These are phyloP conservation scores for Erodium trifolium DNA, from an alignment of 441 rosid species.

Conservation along the genomic window DNA sequence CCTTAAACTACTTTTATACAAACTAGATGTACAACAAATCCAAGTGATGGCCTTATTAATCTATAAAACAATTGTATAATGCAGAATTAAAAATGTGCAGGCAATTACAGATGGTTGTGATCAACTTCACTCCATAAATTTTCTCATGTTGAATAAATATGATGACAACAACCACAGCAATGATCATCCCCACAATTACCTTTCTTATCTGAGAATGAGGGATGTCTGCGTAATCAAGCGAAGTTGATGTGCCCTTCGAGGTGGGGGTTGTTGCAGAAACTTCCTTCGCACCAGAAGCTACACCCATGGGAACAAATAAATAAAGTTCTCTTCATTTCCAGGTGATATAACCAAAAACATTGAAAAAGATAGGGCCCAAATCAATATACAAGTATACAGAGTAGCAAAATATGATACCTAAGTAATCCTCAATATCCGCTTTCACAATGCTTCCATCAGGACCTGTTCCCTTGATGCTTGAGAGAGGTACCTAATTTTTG, in stretches of 20 bases:
- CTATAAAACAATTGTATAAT: not conserved
- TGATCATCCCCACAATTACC: constrained; percentile 28
- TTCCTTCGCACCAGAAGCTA: constrained; percentile 69
- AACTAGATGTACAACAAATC: not conserved
- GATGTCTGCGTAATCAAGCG: constrained; percentile 71
- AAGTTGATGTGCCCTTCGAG: constrained; percentile 32
- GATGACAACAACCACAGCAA: not conserved
- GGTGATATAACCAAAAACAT: not conserved
- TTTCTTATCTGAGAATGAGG: constrained; percentile 91
- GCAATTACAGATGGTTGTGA: not conserved
- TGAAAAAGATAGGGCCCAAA: not conserved
- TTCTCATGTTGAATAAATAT: not conserved
- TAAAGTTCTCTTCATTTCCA: not conserved
- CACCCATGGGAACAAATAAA: constrained; percentile 19
- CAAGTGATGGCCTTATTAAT: not conserved
- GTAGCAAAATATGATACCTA: constrained; percentile 42
- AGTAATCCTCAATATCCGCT: constrained; percentile 84
- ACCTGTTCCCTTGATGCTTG: constrained; percentile 88
- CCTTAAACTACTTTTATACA: not conserved
- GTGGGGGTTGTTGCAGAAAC: constrained; percentile 43
- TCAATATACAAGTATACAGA: not conserved
- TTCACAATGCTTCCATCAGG: constrained; percentile 78
- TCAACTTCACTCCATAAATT: not conserved
- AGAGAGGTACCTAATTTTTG: constrained; percentile 54
- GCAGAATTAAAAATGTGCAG: not conserved